phyloP scores from a whole-genome alignment of 805 yeast genomes.

The Starmerella ratchasimensis region DNA sequence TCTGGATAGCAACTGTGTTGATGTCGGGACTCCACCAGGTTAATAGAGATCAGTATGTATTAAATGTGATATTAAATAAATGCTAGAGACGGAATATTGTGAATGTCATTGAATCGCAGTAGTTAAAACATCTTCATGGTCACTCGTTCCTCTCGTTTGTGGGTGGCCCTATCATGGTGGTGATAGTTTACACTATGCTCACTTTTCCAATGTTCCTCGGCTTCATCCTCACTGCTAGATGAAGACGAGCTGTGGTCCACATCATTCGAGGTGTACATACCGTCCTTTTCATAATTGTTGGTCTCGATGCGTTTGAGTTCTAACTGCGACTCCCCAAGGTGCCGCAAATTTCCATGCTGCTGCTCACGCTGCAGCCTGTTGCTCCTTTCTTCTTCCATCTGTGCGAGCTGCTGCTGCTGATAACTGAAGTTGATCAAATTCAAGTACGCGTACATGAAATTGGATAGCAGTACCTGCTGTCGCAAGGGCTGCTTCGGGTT shows the following conservation, averaged over 20 bases:
- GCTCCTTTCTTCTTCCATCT: constrained; percentile 11
- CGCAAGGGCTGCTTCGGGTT: constrained; percentile 82
- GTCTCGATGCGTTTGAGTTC: constrained; percentile 14
- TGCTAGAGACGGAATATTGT: no score
- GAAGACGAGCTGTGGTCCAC: constrained; percentile 8
- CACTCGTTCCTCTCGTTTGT: no score
- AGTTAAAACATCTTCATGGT: background rate
- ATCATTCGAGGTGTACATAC: constrained; percentile 6
- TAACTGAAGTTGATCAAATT: constrained; percentile 78
- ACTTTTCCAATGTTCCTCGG: background rate
- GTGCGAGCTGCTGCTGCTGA: constrained; percentile 26
- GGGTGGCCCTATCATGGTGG: no score
- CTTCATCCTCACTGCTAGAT: constrained; percentile 13
- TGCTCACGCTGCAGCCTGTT: constrained; percentile 1
- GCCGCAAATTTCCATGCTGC: background rate
- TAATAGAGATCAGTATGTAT: no score
- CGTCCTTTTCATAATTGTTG: constrained; percentile 10
- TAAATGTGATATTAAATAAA: no score
- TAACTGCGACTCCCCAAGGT: constrained; percentile 13
- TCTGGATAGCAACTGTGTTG: no score
- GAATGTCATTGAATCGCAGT: no score
- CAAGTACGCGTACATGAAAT: constrained; percentile 94
- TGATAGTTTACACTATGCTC: background rate
- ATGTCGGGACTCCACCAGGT: no score
- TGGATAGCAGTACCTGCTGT: constrained; percentile 84